Base-by-base conservation (phyloP, 2,329 filamentous ascomycete species). In the Ophiostoma sp. region DNA sequence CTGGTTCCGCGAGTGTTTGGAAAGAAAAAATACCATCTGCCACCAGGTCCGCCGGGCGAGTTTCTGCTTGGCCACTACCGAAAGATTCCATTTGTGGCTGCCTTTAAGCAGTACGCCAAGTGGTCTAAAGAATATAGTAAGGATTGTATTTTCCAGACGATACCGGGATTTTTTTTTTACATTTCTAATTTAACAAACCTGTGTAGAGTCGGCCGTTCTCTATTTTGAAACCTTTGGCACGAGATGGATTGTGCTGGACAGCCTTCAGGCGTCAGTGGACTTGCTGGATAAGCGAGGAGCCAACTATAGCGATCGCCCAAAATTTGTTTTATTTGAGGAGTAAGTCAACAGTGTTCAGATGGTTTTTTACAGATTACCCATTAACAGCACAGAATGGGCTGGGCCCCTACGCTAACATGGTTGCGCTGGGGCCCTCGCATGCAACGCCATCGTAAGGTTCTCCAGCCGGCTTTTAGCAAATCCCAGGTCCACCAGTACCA, bases 261-360 rank as follows among this genome's bases (percentile, higher is more conserved):
- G 79, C 62, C 77, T 79, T 6, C 75, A 79, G 68, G 78, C 79
- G 2, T 81, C 81, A 23, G 73, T 76, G 4, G 81, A 83, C 27
- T 76, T 84, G 10, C 76, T 84, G 4, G 81, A 83, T 68, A 81
- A 80, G 69, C 75, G 80, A 15, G 81, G 82, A 1, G 77, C 77
- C 71, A 84, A 82, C 71, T 84, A 82, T 72, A 77, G 76, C 48
- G 80, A 82, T 72, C 73, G 82, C 1, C 82, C 82, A 11, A 78
- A 79, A 27, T 83, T 84, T 48, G n/a, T 68, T 17, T 36, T 68
- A 23, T 68, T 68, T 64, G 67, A 68, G 27, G 67, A 68, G 67
- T 68, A 10, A 36, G 60, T 39, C 33, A 6, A 5, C 17, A n/a
- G 15, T 36, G 20, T 36, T 11, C 10, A 57, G 31, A 6, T 27